phyloP scores from a whole-genome alignment of 768 basidiomycete genomes.

The Amanita phalloides region DNA sequence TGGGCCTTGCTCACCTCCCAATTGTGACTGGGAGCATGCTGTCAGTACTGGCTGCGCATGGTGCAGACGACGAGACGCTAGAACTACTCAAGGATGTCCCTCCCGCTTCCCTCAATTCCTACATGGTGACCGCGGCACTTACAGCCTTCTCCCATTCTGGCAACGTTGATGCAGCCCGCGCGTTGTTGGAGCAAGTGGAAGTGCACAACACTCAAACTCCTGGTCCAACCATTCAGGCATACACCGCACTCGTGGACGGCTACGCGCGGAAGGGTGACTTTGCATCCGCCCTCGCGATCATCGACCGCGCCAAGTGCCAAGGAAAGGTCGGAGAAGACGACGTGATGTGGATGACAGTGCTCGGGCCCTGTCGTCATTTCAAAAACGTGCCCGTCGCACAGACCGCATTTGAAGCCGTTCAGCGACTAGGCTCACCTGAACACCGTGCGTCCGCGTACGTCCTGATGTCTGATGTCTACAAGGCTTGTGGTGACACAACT shows the following conservation, averaged over 20 bases:
- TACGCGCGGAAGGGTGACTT: constrained; percentile 14
- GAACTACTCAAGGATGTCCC: constrained; percentile 14
- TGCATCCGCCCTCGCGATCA: constrained; percentile 14
- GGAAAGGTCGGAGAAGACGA: constrained; percentile 13
- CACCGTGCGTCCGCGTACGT: constrained; percentile 15
- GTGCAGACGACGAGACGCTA: constrained; percentile 13
- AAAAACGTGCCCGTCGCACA: constrained; percentile 14
- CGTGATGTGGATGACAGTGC: constrained; percentile 16
- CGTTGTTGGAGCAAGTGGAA: constrained; percentile 15
- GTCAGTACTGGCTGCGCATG: constrained; percentile 13
- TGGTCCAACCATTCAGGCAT: constrained; percentile 11
- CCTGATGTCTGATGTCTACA: constrained; percentile 14
- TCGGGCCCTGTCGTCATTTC: constrained; percentile 15
- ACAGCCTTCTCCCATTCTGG: constrained; percentile 15
- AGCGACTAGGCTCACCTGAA: constrained; percentile 15
- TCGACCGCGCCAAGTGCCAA: constrained; percentile 15
- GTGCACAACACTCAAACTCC: constrained; percentile 10
- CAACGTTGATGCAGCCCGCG: constrained; percentile 15
- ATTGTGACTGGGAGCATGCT: constrained; percentile 15
- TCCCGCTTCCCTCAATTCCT: constrained; percentile 15
- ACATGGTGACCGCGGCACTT: constrained; percentile 16
- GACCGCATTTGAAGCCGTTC: constrained; percentile 13
- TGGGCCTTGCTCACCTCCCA: constrained; percentile 13
- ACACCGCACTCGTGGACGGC: constrained; percentile 14
- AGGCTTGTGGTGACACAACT: constrained; percentile 12